These are phyloP conservation scores for Ophiostoma sp. DNA, from an alignment of 2,329 filamentous ascomycete species.

Conservation along the genomic window DNA sequence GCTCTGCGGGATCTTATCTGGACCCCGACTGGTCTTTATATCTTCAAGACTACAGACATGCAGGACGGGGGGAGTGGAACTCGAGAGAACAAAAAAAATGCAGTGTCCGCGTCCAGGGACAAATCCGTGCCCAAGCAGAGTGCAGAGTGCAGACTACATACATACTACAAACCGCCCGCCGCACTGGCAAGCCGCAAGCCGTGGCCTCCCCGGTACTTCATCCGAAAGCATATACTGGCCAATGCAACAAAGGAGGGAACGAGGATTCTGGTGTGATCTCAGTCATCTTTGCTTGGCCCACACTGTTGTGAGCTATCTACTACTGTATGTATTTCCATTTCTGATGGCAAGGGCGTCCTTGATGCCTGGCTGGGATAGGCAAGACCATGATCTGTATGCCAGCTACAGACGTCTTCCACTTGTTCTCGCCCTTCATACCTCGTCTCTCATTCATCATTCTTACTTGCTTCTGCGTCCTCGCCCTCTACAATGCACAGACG, in stretches of 20 bases:
- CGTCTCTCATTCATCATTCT: background rate
- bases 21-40: constrained; percentile 11
- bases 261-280: constrained; percentile 4
- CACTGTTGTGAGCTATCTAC: background rate
- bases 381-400: background rate
- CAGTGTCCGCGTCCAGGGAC: background rate
- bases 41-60: constrained; percentile 5
- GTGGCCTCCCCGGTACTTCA: background rate
- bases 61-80: background rate
- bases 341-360: constrained; percentile 4
- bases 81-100: background rate
- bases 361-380: background rate
- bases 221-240: background rate
- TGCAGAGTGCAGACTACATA: background rate
- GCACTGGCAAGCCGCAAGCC: background rate
- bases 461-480: background rate
- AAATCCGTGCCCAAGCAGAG: constrained; percentile 6
- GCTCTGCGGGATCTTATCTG: constrained; percentile 12
- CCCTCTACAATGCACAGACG: background rate
- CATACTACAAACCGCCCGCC: background rate
- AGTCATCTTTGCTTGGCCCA: constrained; percentile 10
- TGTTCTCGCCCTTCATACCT: background rate
- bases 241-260: background rate
- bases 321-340: background rate
- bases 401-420: background rate